These are phyloP conservation scores for Dendrothele bispora DNA, from an alignment of 768 basidiomycete genomes.

Conservation along the genomic window DNA sequence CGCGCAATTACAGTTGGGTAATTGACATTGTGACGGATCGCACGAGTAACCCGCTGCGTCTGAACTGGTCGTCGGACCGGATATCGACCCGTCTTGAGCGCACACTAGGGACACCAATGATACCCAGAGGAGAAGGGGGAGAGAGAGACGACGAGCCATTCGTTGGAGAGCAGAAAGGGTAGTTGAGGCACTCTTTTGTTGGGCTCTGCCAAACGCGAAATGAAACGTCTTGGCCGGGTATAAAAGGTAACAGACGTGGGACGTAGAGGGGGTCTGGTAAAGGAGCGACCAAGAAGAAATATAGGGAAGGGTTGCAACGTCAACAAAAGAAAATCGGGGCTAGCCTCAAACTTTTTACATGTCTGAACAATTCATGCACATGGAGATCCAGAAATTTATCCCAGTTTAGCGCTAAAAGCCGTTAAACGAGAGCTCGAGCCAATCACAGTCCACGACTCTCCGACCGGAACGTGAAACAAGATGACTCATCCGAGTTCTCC, in stretches of 20 bases:
- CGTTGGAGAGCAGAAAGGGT: background rate
- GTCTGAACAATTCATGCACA: no score
- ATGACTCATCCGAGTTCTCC: no score
- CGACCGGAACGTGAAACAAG: no score
- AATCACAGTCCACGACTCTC: no score
- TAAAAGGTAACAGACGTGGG: background rate
- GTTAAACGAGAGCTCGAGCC: no score
- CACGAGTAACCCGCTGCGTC: constrained; percentile 70
- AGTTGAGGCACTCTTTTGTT: background rate
- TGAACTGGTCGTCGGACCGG: constrained; percentile 50
- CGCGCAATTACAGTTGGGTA: constrained; percentile 74
- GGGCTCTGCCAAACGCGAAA: background rate
- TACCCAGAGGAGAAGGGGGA: constrained; percentile 18
- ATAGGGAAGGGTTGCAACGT: no score
- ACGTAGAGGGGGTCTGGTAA: background rate
- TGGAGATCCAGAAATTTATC: no score
- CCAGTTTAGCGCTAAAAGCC: no score
- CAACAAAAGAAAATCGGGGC: no score
- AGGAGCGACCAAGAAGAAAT: background rate
- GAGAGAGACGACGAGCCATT: background rate
- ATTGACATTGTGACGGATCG: constrained; percentile 59
- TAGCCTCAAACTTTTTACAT: no score
- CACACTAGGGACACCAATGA: no score
- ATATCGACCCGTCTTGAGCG: constrained; percentile 56
- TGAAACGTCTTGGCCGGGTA: background rate